Evolutionary conservation across 2,329 filamentous ascomycete genomes (phyloP).

Genomic region (Orbilia javanica): DNA sequence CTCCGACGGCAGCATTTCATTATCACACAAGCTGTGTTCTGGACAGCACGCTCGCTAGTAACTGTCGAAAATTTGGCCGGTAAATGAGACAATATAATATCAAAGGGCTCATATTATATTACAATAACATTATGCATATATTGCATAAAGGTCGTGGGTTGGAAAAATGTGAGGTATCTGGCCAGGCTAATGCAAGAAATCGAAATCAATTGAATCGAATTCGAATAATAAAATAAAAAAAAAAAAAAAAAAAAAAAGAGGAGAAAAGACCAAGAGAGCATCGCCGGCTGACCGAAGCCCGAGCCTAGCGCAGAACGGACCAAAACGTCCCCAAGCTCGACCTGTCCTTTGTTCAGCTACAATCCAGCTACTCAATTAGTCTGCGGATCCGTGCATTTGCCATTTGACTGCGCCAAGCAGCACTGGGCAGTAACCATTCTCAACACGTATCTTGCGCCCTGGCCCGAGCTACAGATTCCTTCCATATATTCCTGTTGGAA

Average conservation of each 20-base stretch:
- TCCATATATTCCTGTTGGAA: conserved; percentile 33
- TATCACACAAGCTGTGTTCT: too few relatives aligned
- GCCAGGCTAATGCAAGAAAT: conserved; percentile 7
- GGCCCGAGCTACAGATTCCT: conserved; percentile 12
- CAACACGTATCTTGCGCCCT: not conserved
- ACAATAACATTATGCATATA: not conserved
- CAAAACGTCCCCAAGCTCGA: conserved; percentile 7
- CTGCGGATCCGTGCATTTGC: not conserved
- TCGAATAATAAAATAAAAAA: too few relatives aligned
- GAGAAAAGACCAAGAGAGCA: not conserved
- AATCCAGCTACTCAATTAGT: not conserved
- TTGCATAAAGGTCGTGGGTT: not conserved
- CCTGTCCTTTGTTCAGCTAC: conserved; percentile 5
- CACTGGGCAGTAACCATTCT: not conserved
- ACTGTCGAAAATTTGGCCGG: not conserved
- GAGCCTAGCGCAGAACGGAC: not conserved
- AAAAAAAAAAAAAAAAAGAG: not conserved
- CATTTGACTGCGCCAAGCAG: conserved; percentile 9
- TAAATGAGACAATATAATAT: not conserved
- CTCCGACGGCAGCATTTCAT: not conserved
- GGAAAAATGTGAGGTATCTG: not conserved
- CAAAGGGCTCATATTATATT: not conserved
- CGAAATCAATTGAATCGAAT: too few relatives aligned
- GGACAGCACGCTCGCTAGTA: too few relatives aligned
- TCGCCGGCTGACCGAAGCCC: not conserved